A percentile compares a stretch with the other conserved stretches of the same genome.
phyloP scores from a whole-genome alignment of 768 basidiomycete species.

The Termitomyces sp. region DNA sequence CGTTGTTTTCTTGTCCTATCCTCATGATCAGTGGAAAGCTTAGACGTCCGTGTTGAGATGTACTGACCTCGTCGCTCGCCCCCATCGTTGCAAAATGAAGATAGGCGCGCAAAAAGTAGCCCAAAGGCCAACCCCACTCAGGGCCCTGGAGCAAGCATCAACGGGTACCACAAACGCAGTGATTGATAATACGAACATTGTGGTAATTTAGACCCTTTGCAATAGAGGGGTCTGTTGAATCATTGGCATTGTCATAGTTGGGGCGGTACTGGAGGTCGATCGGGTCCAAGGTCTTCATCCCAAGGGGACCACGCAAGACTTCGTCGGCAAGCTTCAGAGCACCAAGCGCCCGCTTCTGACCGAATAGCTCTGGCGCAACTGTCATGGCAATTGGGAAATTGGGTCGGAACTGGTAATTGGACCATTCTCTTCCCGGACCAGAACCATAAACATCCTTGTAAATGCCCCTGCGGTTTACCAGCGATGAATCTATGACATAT shows the following conservation, averaged over 20 bases:
- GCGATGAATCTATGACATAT: conserved; percentile 60
- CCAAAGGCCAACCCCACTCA: conserved; percentile 93
- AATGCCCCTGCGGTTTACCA: conserved; percentile 89
- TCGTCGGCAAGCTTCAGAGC: conserved; percentile 79
- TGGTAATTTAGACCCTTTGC: conserved; percentile 97
- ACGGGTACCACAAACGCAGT: background rate
- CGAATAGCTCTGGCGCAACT: conserved; percentile 94
- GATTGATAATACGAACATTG: conserved; percentile 45
- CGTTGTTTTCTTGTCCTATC: conserved; percentile 62
- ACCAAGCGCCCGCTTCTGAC: conserved; percentile 68
- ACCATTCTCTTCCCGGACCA: conserved; percentile 83
- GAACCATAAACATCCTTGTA: conserved; percentile 99
- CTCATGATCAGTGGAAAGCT: conserved; percentile 1
- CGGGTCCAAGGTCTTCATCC: conserved; percentile 95
- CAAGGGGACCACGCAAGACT: conserved; percentile 79
- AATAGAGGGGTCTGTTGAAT: conserved; percentile 72
- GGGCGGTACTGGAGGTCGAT: conserved; percentile 85
- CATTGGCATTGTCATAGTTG: conserved; percentile 90
- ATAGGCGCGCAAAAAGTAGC: conserved; percentile 93
- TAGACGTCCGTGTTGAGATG: background rate
- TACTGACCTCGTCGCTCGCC: conserved; percentile 53
- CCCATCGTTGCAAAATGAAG: conserved; percentile 80
- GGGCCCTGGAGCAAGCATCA: conserved; percentile 53
- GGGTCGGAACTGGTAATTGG: conserved; percentile 91
- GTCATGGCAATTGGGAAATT: conserved; percentile 97